Percentiles rank a stretch among this genome's conserved stretches.
Evolutionary conservation across 306 rosid genomes (phyloP).

Genomic region (Lathyrus aphaca): DNA sequence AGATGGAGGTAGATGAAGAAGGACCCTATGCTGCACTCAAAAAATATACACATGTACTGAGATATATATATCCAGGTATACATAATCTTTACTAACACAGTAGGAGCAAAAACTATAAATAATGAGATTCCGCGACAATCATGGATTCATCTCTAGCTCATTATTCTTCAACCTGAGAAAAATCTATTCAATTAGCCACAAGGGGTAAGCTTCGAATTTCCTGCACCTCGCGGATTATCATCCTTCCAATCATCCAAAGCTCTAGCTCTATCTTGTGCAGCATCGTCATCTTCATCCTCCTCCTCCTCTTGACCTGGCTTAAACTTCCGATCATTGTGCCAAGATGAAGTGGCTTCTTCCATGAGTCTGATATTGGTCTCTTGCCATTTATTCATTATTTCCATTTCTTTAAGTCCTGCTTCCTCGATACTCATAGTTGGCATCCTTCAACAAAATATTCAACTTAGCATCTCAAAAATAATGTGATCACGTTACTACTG

Average conservation of each 20-base stretch:
- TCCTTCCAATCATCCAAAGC: conserved; percentile 99
- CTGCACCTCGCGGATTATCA: conserved; percentile 95
- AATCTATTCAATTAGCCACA: conserved; percentile 57
- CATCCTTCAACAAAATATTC: conserved; percentile 58
- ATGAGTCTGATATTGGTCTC: conserved; percentile 73
- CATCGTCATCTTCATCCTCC: conserved; percentile 82
- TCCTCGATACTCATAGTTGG: conserved; percentile 99
- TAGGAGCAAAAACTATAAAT: conserved; percentile 28
- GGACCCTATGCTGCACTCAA: conserved; percentile 29
- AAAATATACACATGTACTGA: conserved; percentile 32
- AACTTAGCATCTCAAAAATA: conserved; percentile 40
- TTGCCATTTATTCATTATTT: conserved; percentile 95
- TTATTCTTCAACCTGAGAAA: conserved; percentile 6
- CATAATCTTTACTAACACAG: conserved; percentile 24
- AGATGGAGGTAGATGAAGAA: not conserved
- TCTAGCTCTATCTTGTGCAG: conserved; percentile 85
- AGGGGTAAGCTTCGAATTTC: conserved; percentile 93
- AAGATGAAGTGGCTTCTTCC: conserved; percentile 84
- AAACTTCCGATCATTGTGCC: conserved; percentile 75
- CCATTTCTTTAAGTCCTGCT: conserved; percentile 96
- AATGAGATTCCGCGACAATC: conserved; percentile 10
- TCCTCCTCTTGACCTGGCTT: conserved; percentile 62
- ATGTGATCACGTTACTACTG: not conserved
- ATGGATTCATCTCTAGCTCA: conserved; percentile 25
- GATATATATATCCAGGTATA: conserved; percentile 22